Base-by-base conservation (phyloP, 257 asterid species). In the Gentiana straminea region DNA sequence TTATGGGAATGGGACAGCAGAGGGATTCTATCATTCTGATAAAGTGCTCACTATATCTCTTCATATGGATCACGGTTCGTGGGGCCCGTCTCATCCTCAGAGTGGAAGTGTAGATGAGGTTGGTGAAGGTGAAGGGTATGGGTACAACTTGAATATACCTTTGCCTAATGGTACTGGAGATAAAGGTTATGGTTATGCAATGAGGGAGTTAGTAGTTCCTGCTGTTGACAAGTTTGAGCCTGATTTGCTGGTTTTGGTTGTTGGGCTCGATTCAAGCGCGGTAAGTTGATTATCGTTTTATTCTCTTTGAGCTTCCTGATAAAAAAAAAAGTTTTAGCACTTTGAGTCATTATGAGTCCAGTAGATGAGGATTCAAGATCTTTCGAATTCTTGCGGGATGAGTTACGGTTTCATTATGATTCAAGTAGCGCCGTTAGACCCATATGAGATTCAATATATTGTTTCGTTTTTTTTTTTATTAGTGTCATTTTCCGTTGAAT, bases 31-130 rank as follows among this genome's bases (percentile, higher is more conserved):
- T 65, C 57, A 60, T 41, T 77, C 93, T 5, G 72, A 81, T 55
- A 73, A 67, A 63, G 95, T 87, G 48, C 94, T 91, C 33, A 83
- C 98, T 0, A 68, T 87, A 43, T 87, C 98, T 12, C 87, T 91
- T 51, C 98, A 91, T 59, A 91, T 91, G 98, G 81, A 84, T 64
- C 98, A 87, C 52, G 96, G 95, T 58, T 84, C 96, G 3, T 91
- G 98, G 96, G 98, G 98, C n/a, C 82, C 94, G 7, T 84, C 96
- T 13, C 96, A 91, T 80, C 95, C 94, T 0, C 96, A 91, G 60
- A 71, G 49, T 35, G 98, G 98, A 60, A 60, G 72, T 7, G 64
- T 87, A 46, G 85, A 84, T 50, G 98, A 87, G 78, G 78, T 91
- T 13, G 98, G 96, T n/a, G 81, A 80, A 69, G 94, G 74, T 7